Percentiles rank a stretch among this genome's conserved stretches.
Evolutionary conservation across 352 stramenopile species (phyloP).

Genomic region (Chrysophaeum taylorii): DNA sequence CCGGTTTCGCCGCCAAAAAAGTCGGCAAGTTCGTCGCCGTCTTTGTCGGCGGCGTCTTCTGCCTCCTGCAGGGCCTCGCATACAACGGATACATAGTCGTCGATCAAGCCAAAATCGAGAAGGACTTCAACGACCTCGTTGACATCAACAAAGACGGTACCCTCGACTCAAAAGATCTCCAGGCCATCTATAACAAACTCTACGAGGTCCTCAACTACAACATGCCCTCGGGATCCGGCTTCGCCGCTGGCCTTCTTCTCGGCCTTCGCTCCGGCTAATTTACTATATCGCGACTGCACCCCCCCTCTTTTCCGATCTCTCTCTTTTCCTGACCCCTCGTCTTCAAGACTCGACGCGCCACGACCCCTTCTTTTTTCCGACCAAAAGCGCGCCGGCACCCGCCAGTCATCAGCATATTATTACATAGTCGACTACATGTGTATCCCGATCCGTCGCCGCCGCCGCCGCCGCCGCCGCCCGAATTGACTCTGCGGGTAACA

Average conservation of each 20-base stretch:
- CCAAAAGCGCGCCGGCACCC: too few species aligned
- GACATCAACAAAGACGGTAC: constrained; percentile 46
- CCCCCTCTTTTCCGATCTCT: too few species aligned
- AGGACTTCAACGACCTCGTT: constrained; percentile 34
- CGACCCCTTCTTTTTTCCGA: too few species aligned
- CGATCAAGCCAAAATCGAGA: constrained; percentile 36
- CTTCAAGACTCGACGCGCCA: too few species aligned
- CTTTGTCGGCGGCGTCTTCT: constrained; percentile 34
- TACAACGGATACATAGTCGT: constrained; percentile 45
- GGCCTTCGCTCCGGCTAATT: constrained; percentile 39
- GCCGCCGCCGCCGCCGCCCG: too few species aligned
- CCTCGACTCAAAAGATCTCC: constrained; percentile 37
- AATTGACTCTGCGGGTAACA: too few species aligned
- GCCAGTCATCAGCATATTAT: too few species aligned
- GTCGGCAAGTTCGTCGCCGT: constrained; percentile 31
- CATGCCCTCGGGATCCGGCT: constrained; percentile 37
- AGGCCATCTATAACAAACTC: constrained; percentile 26
- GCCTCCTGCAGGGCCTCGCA: constrained; percentile 34
- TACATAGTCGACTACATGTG: too few species aligned
- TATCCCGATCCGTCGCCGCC: too few species aligned
- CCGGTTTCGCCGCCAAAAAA: constrained; percentile 43
- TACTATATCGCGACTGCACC: not conserved
- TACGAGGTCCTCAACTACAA: constrained; percentile 37
- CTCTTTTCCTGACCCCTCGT: too few species aligned
- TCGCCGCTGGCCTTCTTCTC: constrained; percentile 39